A percentile compares a stretch with the other conserved stretches of the same genome.
Conservation (phyloP, 805 yeast genomes). For the Candida sphagnicola region DNA sequence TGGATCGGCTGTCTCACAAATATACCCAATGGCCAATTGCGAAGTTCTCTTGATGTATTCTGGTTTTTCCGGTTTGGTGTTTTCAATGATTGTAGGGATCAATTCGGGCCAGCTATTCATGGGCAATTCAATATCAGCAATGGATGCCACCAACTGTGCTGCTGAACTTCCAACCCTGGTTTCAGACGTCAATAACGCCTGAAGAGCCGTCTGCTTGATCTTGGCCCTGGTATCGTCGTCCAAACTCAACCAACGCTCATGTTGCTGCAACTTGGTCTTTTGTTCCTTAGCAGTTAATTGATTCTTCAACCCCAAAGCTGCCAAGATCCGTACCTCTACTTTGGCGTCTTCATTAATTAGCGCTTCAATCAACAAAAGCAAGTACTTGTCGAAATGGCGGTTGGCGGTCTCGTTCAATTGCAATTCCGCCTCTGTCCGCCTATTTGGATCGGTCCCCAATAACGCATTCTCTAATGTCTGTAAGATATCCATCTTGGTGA, state of each 20-base stretch:
- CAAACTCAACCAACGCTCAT: constrained; percentile 70
- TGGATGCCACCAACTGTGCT: constrained; percentile 93
- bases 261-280: constrained; percentile 52
- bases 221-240: constrained; percentile 52
- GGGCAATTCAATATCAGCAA: constrained; percentile 94
- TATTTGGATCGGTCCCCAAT: constrained; percentile 58
- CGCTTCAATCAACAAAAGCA: constrained; percentile 65
- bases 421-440: constrained; percentile 74
- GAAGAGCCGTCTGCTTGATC: constrained; percentile 59
- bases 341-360: constrained; percentile 61
- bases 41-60: constrained; percentile 83
- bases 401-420: constrained; percentile 68
- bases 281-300: constrained; percentile 80
- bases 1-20: constrained; percentile 93
- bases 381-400: constrained; percentile 72
- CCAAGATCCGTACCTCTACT: constrained; percentile 85
- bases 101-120: constrained; percentile 83
- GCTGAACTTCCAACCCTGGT: constrained; percentile 82
- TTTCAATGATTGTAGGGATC: constrained; percentile 77
- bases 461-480: constrained; percentile 77
- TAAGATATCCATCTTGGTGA: constrained; percentile 45
- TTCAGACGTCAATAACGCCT: constrained; percentile 59
- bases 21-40: constrained; percentile 85
- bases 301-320: constrained; percentile 84
- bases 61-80: constrained; percentile 76